Conservation (phyloP, 495 filamentous ascomycete genomes). For the Xylaria grammica region DNA sequence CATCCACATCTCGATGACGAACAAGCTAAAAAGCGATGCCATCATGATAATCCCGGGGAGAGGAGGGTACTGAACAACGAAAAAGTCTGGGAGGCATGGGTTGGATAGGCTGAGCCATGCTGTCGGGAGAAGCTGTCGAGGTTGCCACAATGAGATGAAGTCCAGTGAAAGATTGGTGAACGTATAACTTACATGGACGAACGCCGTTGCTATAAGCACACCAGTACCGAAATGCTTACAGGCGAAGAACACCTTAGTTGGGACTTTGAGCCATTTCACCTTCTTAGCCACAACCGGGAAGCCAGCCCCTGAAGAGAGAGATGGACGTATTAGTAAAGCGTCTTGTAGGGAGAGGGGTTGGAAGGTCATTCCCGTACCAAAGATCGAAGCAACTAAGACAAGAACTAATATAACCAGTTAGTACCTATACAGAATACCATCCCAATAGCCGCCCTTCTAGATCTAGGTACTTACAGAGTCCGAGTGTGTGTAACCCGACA, state of each 20-base stretch:
- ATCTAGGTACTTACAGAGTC: conserved; percentile 49
- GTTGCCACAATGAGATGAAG: conserved; percentile 17
- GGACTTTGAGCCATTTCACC: conserved; percentile 59
- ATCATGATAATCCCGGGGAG: conserved; percentile 66
- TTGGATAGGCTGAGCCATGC: conserved; percentile 61
- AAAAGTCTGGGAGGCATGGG: conserved; percentile 63
- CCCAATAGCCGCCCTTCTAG: neutral
- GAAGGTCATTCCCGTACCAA: conserved; percentile 34
- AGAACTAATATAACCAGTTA: conserved; percentile 37
- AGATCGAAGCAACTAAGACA: conserved; percentile 46
- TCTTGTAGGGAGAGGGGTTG: neutral
- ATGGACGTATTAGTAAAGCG: conserved; percentile 8
- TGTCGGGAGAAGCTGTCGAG: conserved; percentile 55
- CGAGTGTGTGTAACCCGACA: conserved; percentile 52
- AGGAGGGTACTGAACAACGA: conserved; percentile 60
- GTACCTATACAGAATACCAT: neutral
- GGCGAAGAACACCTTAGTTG: conserved; percentile 57
- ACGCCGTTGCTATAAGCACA: conserved; percentile 71
- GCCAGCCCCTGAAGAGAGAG: conserved; percentile 40
- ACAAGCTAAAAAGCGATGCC: conserved; percentile 60
- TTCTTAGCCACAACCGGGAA: conserved; percentile 62
- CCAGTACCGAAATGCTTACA: conserved; percentile 73
- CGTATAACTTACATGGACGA: conserved; percentile 54
- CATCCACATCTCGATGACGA: conserved; percentile 61
- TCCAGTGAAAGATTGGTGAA: neutral